Conservation (phyloP, 306 rosid species). For the Castanea crenata region DNA sequence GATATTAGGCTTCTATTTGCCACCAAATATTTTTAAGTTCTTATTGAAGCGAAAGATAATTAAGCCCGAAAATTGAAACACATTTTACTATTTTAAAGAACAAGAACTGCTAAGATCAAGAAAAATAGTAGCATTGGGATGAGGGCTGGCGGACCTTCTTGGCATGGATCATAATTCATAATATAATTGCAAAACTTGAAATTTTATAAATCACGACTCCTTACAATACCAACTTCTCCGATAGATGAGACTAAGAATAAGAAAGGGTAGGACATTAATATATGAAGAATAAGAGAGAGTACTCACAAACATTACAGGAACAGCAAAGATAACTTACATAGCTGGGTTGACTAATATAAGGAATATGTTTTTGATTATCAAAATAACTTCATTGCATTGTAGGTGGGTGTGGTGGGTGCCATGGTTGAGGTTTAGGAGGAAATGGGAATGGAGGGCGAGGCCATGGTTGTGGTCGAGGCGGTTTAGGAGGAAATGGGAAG, state of each 20-base stretch:
- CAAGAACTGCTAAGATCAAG: too few relatives aligned
- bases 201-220: neutral
- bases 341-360: neutral
- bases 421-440: slow-evolving; percentile 7
- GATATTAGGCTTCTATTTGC: too few relatives aligned
- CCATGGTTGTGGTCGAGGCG: neutral
- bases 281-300: neutral
- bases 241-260: neutral
- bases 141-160: too few relatives aligned
- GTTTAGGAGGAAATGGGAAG: slow-evolving; percentile 14
- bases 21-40: too few relatives aligned
- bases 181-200: neutral
- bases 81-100: too few relatives aligned
- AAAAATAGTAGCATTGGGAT: too few relatives aligned
- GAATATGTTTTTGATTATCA: neutral
- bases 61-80: too few relatives aligned
- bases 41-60: too few relatives aligned
- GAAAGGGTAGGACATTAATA: neutral
- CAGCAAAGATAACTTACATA: neutral
- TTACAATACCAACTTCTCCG: neutral
- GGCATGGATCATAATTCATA: too few relatives aligned
- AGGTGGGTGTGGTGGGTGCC: neutral
- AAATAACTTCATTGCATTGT: neutral
- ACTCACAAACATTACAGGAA: neutral
- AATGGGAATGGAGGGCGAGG: slow-evolving; percentile 1